Percentiles rank a stretch among this genome's conserved stretches.
Conservation (phyloP, 176 grass and related monocot species). For the Elymus sibiricus region DNA sequence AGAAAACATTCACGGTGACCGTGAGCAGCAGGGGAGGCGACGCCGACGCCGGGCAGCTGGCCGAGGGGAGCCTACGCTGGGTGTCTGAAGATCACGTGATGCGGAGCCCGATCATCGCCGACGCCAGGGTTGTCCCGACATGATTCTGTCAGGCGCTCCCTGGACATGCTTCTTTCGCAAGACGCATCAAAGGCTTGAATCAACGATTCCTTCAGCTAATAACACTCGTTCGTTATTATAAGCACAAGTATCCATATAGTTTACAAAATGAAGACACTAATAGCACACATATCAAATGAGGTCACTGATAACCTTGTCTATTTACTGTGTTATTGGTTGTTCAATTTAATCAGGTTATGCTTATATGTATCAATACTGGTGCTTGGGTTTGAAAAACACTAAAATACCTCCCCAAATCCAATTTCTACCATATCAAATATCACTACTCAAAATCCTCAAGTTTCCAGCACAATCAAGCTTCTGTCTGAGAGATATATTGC, state of each 20-base stretch:
- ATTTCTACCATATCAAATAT: too few relatives aligned
- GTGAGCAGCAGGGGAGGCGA: slow-evolving; percentile 7
- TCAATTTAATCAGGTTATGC: too few relatives aligned
- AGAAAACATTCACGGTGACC: slow-evolving; percentile 38
- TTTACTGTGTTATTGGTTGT: too few relatives aligned
- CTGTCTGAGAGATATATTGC: not conserved
- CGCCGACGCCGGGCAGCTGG: not conserved
- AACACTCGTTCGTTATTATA: too few relatives aligned
- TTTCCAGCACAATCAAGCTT: not conserved
- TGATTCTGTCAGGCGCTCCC: not conserved
- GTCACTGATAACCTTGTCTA: not conserved
- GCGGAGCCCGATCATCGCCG: slow-evolving; percentile 43
- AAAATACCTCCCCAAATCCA: too few relatives aligned
- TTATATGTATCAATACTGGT: too few relatives aligned
- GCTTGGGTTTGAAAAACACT: too few relatives aligned
- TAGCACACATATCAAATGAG: not conserved
- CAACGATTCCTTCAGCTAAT: not conserved
- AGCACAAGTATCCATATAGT: not conserved
- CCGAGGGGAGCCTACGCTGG: slow-evolving; percentile 34
- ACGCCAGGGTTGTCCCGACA: not conserved
- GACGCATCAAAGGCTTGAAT: not conserved
- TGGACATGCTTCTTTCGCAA: not conserved
- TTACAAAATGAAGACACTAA: not conserved
- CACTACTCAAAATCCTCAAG: not conserved
- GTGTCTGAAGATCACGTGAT: slow-evolving; percentile 34